Evolutionary conservation across 306 rosid species (phyloP).

Genomic region (Styphnolobium japonicum): DNA sequence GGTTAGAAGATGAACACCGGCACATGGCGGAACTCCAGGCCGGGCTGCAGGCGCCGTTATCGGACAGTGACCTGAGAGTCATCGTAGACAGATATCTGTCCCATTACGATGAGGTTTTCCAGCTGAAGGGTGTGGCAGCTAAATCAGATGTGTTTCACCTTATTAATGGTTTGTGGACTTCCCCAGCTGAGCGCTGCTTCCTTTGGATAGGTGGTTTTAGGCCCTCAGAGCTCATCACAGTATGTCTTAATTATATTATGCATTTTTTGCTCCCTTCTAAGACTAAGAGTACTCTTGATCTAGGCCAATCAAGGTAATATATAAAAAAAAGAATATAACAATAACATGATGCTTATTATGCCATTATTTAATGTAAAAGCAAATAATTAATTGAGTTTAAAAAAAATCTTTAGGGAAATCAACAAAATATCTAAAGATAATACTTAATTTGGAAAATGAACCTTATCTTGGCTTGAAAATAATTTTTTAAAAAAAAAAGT

Average conservation of each 20-base stretch:
- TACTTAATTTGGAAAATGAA: not conserved
- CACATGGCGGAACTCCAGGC: constrained; percentile 67
- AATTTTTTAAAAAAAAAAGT: not conserved
- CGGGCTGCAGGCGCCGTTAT: constrained; percentile 55
- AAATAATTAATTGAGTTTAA: no score
- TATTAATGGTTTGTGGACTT: constrained; percentile 75
- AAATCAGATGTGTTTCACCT: constrained; percentile 93
- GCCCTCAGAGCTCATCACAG: constrained; percentile 88
- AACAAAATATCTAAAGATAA: no score
- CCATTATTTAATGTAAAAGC: not conserved
- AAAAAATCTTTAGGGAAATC: no score
- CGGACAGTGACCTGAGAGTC: constrained; percentile 60
- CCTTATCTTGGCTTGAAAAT: no score
- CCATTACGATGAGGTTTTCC: constrained; percentile 80
- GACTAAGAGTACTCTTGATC: not conserved
- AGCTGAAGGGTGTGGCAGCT: constrained; percentile 65
- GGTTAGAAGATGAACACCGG: constrained; percentile 90
- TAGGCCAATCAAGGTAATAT: not conserved
- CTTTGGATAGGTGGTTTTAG: constrained; percentile 92
- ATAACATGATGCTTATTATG: not conserved
- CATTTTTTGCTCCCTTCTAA: not conserved
- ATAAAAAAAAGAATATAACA: not conserved
- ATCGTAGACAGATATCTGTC: constrained; percentile 63
- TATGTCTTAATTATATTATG: constrained; percentile 13
- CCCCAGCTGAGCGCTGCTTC: constrained; percentile 93